These are phyloP conservation scores for Plectosphaerella sp. DNA, from an alignment of 2,329 filamentous ascomycete species.

Conservation along the genomic window DNA sequence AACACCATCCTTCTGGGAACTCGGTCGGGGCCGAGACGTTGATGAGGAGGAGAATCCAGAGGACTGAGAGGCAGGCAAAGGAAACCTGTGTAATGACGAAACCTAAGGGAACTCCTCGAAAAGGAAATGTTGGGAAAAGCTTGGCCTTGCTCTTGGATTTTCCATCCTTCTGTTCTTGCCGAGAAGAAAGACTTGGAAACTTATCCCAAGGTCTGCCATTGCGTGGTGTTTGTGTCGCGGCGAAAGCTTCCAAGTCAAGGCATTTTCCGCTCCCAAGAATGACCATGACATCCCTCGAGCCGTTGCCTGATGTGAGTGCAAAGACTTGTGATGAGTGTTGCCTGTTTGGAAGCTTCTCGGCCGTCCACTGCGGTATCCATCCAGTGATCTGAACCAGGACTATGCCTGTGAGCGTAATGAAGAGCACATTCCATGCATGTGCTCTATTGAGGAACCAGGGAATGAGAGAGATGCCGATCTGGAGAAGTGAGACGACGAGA, in stretches of 20 bases:
- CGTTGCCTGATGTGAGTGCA: neutral
- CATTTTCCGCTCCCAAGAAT: neutral
- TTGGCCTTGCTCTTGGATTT: neutral
- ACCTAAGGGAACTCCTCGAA: neutral
- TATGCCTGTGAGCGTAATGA: neutral
- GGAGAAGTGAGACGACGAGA: neutral
- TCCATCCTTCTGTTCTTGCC: neutral
- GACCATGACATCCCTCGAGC: slow-evolving; percentile 1
- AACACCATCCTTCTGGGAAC: neutral
- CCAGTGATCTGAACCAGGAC: neutral
- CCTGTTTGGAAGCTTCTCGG: neutral
- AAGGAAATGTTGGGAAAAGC: neutral
- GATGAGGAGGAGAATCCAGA: slow-evolving; percentile 1
- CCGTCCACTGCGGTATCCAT: neutral
- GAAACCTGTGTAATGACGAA: neutral
- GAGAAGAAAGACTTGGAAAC: neutral
- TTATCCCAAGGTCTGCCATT: neutral
- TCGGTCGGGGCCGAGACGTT: neutral
- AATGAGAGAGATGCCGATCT: neutral
- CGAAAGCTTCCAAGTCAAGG: neutral
- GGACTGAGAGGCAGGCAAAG: neutral
- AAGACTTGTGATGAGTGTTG: neutral
- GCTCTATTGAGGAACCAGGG: neutral
- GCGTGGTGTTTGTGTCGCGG: neutral
- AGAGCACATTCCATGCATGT: neutral